phyloP scores from a whole-genome alignment of 116 monocot species.

The Iris pallida region DNA sequence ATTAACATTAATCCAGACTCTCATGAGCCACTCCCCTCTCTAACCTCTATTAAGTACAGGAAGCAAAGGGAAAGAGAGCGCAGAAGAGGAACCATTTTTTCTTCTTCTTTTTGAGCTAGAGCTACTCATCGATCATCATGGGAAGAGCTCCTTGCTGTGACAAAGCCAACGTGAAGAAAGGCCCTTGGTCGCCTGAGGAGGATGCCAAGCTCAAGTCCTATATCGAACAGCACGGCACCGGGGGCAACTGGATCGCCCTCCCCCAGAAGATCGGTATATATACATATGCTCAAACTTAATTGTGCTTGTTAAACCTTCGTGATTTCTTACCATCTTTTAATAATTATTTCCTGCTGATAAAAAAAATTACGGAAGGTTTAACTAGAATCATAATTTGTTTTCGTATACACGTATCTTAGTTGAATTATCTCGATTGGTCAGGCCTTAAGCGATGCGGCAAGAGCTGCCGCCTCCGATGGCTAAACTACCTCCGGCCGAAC shows the following conservation, averaged over 20 bases:
- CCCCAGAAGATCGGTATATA: conserved; percentile 73
- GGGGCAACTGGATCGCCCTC: conserved; percentile 83
- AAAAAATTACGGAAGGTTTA: background rate
- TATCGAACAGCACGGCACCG: conserved; percentile 76
- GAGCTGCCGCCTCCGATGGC: conserved; percentile 55
- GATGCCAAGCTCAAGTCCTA: conserved; percentile 75
- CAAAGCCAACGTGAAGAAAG: conserved; percentile 84
- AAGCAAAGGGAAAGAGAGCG: too few relatives aligned
- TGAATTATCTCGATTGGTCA: background rate
- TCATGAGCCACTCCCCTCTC: background rate
- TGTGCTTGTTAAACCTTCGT: background rate
- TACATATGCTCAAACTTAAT: background rate
- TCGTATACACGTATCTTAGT: too few relatives aligned
- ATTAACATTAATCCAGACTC: conserved; percentile 9
- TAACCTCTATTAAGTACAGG: background rate
- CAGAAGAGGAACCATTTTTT: too few relatives aligned
- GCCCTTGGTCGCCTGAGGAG: conserved; percentile 83
- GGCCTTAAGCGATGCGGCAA: conserved; percentile 36
- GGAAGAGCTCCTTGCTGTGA: conserved; percentile 89
- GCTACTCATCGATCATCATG: conserved; percentile 23
- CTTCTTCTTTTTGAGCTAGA: background rate
- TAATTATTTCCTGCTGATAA: too few relatives aligned
- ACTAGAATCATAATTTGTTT: too few relatives aligned
- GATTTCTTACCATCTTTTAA: background rate
- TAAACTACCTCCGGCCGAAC: conserved; percentile 49